Base-by-base conservation (phyloP, 1,139 yeast genomes). In the Blastobotrys indianensis region DNA sequence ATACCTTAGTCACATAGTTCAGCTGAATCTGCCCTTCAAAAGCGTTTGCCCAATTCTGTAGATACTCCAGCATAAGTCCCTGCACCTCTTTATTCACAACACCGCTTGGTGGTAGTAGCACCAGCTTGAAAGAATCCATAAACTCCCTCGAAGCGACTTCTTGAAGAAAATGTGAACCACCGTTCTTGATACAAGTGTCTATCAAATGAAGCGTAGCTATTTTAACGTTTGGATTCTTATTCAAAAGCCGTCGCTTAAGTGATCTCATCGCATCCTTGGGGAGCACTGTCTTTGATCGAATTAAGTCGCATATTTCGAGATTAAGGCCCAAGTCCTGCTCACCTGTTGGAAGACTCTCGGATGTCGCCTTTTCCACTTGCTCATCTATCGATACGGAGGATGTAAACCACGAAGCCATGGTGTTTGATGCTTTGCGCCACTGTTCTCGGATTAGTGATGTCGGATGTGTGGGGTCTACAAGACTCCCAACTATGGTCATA, bases 101-200 rank as follows among this genome's bases (percentile, higher is more conserved):
- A 9, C 55, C 58, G 16, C 49, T 33, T 4, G 58, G 51, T 1
- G 62, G 64, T 23, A 64, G 62, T n/a, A 67, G 55, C 9, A 71
- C 55, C 41, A 68, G 58, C 38, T 63, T 63, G 37, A 66, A 75
- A 50, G 72, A 69, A 63, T 87, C 97, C 68, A 90, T 76, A 57
- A 90, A 92, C 64, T 92, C 97, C 54, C 90, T 78, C 13, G 92
- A 76, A 29, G 94, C 79, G 35, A 90, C 72, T 59, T 88, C 97
- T 32, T 72, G 73, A 31, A 92, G 70, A 57, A 92, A 90, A 58
- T 87, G 95, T 44, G 73, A 73, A 6, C 99, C 99, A 42, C 96
- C 90, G 63, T 94, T 92, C 68, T 94, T 92, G 48, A 92, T 84
- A 66, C 96, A 86, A 40, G 87, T 76, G 58, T 92, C 97, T 20